A percentile compares a stretch with the other conserved stretches of the same genome.
These are phyloP conservation scores for Penicillium crystallinum DNA, from an alignment of 495 filamentous ascomycete genomes.

Conservation along the genomic window DNA sequence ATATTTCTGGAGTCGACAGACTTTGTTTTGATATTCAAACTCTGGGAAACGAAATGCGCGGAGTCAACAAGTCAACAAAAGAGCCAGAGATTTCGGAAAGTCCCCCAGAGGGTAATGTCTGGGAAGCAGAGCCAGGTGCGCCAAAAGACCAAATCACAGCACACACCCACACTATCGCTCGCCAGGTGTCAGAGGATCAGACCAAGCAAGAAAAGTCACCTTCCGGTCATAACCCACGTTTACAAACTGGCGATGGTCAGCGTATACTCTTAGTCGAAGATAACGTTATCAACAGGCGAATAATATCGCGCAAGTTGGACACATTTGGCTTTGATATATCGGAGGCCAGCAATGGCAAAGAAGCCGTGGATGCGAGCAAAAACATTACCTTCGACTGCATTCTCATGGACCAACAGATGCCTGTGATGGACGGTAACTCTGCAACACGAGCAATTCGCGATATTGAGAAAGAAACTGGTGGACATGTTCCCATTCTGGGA, in stretches of 20 bases:
- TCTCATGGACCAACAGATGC: slow-evolving; percentile 84
- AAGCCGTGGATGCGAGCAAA: slow-evolving; percentile 55
- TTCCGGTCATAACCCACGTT: neutral
- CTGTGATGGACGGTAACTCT: slow-evolving; percentile 71
- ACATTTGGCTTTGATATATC: slow-evolving; percentile 59
- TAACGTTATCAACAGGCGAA: slow-evolving; percentile 70
- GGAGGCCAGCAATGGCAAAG: slow-evolving; percentile 68
- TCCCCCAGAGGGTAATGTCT: slow-evolving; percentile 1
- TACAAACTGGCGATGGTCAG: neutral
- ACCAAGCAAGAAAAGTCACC: neutral
- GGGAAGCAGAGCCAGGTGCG: neutral
- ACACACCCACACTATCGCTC: slow-evolving; percentile 3
- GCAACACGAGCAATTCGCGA: slow-evolving; percentile 63
- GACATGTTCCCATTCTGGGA: slow-evolving; percentile 67
- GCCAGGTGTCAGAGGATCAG: neutral
- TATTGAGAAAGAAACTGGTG: slow-evolving; percentile 45
- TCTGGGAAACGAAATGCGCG: slow-evolving; percentile 13
- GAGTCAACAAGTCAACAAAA: slow-evolving; percentile 5
- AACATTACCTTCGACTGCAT: slow-evolving; percentile 47
- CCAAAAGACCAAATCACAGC: slow-evolving; percentile 1
- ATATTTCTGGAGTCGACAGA: slow-evolving; percentile 13
- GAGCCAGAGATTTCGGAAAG: slow-evolving; percentile 3
- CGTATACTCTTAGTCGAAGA: slow-evolving; percentile 76
- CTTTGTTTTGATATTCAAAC: slow-evolving; percentile 19
- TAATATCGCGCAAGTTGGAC: slow-evolving; percentile 58